These are phyloP conservation scores for Capronia epimyces DNA, from an alignment of 2,329 filamentous ascomycete genomes.

Conservation along the genomic window DNA sequence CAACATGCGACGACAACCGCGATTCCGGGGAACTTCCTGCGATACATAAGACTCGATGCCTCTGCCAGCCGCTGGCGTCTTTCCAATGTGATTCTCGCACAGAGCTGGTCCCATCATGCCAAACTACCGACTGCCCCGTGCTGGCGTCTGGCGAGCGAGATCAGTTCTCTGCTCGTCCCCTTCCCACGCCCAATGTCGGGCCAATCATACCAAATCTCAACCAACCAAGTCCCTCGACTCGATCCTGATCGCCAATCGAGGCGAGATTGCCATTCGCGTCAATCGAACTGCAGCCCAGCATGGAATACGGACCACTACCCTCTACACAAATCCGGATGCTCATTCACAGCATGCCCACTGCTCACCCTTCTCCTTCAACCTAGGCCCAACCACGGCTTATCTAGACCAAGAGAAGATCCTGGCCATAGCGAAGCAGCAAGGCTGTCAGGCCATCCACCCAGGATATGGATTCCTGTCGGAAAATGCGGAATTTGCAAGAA, in stretches of 20 bases:
- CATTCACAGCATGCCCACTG: slow-evolving; percentile 80
- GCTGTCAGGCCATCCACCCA: slow-evolving; percentile 87
- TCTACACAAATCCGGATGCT: slow-evolving; percentile 91
- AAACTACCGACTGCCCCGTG: slow-evolving; percentile 11
- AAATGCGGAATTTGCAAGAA: slow-evolving; percentile 82
- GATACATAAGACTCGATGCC: background rate
- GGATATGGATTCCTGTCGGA: slow-evolving; percentile 84
- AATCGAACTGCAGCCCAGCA: slow-evolving; percentile 80
- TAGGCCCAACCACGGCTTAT: slow-evolving; percentile 79
- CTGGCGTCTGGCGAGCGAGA: slow-evolving; percentile 9
- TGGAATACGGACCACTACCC: slow-evolving; percentile 85
- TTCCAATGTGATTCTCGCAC: background rate
- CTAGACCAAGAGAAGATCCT: slow-evolving; percentile 93
- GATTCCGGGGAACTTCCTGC: background rate
- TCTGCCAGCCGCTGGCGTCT: background rate
- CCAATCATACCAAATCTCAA: slow-evolving; percentile 6
- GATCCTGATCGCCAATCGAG: slow-evolving; percentile 82
- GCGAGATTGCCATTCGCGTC: slow-evolving; percentile 93
- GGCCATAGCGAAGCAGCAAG: slow-evolving; percentile 73
- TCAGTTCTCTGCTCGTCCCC: slow-evolving; percentile 1
- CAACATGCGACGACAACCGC: slow-evolving; percentile 18
- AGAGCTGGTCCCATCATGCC: slow-evolving; percentile 9
- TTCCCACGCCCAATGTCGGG: slow-evolving; percentile 2
- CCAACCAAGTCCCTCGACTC: slow-evolving; percentile 25
- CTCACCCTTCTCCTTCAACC: slow-evolving; percentile 74